These are phyloP conservation scores for Pseudogymnoascus sp. DNA, from an alignment of 2,329 filamentous ascomycete genomes.

Conservation along the genomic window DNA sequence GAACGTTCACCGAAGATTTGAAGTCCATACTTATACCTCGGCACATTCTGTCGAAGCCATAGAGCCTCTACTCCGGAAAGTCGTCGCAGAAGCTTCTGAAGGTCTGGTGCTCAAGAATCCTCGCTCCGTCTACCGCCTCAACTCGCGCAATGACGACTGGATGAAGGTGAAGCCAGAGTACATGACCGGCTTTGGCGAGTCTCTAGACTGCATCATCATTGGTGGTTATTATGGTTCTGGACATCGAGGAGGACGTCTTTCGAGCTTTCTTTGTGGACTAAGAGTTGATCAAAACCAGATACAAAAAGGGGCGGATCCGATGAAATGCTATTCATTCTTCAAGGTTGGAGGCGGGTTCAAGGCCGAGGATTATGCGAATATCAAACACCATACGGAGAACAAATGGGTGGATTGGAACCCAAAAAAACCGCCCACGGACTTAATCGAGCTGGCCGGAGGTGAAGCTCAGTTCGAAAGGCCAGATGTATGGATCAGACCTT, in stretches of 20 bases:
- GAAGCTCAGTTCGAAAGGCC: slow-evolving; percentile 67
- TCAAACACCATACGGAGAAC: slow-evolving; percentile 76
- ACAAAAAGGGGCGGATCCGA: slow-evolving; percentile 44
- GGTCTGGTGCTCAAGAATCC: slow-evolving; percentile 93
- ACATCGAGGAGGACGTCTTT: slow-evolving; percentile 69
- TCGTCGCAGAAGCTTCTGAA: slow-evolving; percentile 81
- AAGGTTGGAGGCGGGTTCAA: slow-evolving; percentile 94
- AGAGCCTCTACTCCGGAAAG: slow-evolving; percentile 68
- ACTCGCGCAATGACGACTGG: slow-evolving; percentile 91
- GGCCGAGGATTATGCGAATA: slow-evolving; percentile 73
- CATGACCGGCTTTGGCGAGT: slow-evolving; percentile 93
- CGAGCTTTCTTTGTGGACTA: slow-evolving; percentile 85
- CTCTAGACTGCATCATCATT: slow-evolving; percentile 79
- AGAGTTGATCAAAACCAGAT: slow-evolving; percentile 64
- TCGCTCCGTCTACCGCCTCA: slow-evolving; percentile 74
- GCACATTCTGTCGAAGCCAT: slow-evolving; percentile 64
- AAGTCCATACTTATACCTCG: slow-evolving; percentile 66
- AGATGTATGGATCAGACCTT: slow-evolving; percentile 87
- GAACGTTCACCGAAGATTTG: slow-evolving; percentile 65
- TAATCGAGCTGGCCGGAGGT: slow-evolving; percentile 74
- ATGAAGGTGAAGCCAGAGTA: slow-evolving; percentile 99
- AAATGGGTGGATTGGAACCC: slow-evolving; percentile 86
- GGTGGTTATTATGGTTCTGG: slow-evolving; percentile 92
- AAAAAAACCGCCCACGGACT: slow-evolving; percentile 65
- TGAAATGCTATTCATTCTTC: slow-evolving; percentile 89